Evolutionary conservation across 768 basidiomycete species (phyloP), one percentile per base, ranked within the genome.

Genomic region (Boletus patriciae): DNA sequence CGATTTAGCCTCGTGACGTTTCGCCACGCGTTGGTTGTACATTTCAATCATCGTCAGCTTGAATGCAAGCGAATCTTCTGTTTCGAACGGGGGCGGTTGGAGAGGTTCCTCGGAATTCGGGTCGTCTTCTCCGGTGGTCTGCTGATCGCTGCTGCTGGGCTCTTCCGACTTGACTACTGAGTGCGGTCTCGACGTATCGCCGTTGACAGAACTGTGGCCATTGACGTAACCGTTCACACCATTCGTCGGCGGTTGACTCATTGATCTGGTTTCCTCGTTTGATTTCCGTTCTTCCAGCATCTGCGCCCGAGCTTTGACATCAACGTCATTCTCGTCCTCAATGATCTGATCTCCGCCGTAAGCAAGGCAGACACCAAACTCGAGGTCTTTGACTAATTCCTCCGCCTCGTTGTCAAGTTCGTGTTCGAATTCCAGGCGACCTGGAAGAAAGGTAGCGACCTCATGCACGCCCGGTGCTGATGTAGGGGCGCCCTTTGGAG

Each of bases 401-500:
- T 99, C 96, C 0, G 96, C 96, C 50, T 99, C 96, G 70, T 99
- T 97, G 67, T 98, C 95, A 6, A 93, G 76, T 72, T 99, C 96
- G 64, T 95, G 94, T 68, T 99, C 96, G 69, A 99, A 99, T 72
- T 99, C 96, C 36, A 99, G 80, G n/a, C 96, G 87, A 16, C 96
- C 96, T 10, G 96, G 96, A 68, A 99, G 87, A 75, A 88, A 98
- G 0, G 88, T 89, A 16, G 88, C 85, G 40, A 98, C 82, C 74
- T 99, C 96, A 70, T 98, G 96, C 16, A 92, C 85, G 5, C 85
- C 92, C 4, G 96, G 96, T 1, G 88, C 85, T 7, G 96, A 98
- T 7, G 90, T 92, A 5, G 94, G 89, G 2, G 89, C 80, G 3
- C 85, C 79, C 67, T 92, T 92, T 31, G 87, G 83, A 45, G 84